Conservation (phyloP, 306 rosid genomes). For the Aeschynomene evenia region DNA sequence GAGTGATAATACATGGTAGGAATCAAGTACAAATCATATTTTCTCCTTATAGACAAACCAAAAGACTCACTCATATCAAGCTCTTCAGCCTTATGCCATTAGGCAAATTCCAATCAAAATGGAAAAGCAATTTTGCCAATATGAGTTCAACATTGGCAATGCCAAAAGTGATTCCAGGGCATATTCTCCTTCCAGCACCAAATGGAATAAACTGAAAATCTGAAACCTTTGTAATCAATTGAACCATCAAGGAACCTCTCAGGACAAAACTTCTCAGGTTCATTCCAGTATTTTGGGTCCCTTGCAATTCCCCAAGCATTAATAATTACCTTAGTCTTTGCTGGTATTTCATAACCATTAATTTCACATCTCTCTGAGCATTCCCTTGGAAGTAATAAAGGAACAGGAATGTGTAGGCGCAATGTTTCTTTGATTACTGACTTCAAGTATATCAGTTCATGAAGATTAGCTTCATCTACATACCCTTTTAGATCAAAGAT, state of each 20-base stretch:
- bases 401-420: constrained; percentile 34
- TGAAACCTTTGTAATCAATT: constrained; percentile 25
- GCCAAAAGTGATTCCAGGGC: constrained; percentile 34
- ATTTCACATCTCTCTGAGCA: constrained; percentile 32
- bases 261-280: constrained; percentile 31
- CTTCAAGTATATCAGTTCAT: constrained; percentile 26
- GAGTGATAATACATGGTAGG: no score
- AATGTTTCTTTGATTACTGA: constrained; percentile 36
- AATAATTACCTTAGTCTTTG: constrained; percentile 13
- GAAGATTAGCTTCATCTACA: constrained; percentile 23
- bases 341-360: no score
- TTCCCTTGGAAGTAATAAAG: constrained; percentile 44
- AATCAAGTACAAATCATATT: no score
- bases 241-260: constrained; percentile 32
- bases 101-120: constrained; percentile 42
- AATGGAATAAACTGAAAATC: constrained; percentile 37
- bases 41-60: constrained; percentile 18
- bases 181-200: no score
- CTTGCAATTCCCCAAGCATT: constrained; percentile 33
- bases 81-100: constrained; percentile 22
- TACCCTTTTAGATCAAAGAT: constrained; percentile 18
- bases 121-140: constrained; percentile 32
- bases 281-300: constrained; percentile 27
- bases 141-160: constrained; percentile 24
- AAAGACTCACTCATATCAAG: constrained; percentile 34